Evolutionary conservation across 2,329 filamentous ascomycete species (phyloP), one percentile per base, ranked within the genome.

Genomic region (Pestalotiopsis sp.): DNA sequence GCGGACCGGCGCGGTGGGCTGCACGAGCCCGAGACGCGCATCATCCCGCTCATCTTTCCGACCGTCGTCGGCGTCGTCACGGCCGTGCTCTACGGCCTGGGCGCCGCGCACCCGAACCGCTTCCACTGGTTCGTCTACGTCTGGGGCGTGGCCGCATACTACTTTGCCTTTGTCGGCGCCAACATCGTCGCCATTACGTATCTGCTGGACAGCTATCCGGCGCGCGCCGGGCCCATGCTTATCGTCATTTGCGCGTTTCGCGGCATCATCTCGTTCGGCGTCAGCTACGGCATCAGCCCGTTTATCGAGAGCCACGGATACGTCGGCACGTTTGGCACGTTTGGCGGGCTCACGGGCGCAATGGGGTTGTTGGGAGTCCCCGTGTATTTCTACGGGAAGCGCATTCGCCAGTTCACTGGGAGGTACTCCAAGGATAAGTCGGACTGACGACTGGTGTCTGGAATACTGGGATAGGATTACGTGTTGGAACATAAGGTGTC

Each of bases 111-210:
- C 68, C 81, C 81, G 0, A 71, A 75, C 3, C 61, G 77, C 1
- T 80, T 75, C 62, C 77, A 80, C 69, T 81, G 79, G 79, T 79
- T 79, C 63, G 68, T 73, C 14, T 73, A 78, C 64, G 78, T 79
- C 0, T 78, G 72, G 68, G 39, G 68, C 13, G 52, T 75, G 5
- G 73, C 72, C 2, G 76, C 71, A 2, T 78, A 78, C 69, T 78
- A 79, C 63, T 82, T 82, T 64, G 72, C 74, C 45, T 82, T 82
- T 63, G 72, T 82, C 20, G 80, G 82, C 0, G 79, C 79, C 9
- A 85, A 84, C 69, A 83, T 84, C 66, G 80, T 81, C 3, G 81
- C 77, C 0, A 82, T 84, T 64, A 83, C 82, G 0, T 83, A 82
- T 68, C 72, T 82, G 4, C 77, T 85, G 2, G 83, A 85, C 67